These are phyloP conservation scores for Blastosporella zonata DNA, from an alignment of 1,284 basidiomycete species.

Conservation along the genomic window DNA sequence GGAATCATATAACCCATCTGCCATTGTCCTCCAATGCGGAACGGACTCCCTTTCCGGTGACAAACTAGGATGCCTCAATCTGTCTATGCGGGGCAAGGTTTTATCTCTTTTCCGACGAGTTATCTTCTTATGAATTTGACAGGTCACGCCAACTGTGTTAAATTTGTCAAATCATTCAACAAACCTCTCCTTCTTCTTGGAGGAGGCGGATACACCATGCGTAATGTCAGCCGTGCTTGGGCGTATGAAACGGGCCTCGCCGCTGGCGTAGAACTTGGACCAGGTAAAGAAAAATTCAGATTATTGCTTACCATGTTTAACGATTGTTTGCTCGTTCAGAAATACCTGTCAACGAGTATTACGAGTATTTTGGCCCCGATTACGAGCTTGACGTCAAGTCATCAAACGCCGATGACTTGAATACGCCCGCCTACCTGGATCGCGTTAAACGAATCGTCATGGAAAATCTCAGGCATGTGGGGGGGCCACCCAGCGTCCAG, in stretches of 20 bases:
- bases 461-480: slow-evolving; percentile 83
- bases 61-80: slow-evolving; percentile 93
- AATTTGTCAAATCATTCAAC: slow-evolving; percentile 96
- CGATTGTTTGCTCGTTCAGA: slow-evolving; percentile 44
- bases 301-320: not conserved
- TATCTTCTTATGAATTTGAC: slow-evolving; percentile 3
- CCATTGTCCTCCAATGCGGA: slow-evolving; percentile 96
- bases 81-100: slow-evolving; percentile 86
- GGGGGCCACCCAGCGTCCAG: slow-evolving; percentile 88
- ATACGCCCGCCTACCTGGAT: slow-evolving; percentile 90
- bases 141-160: slow-evolving; percentile 97
- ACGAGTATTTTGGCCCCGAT: slow-evolving; percentile 98
- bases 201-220: slow-evolving; percentile 98
- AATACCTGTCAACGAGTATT: slow-evolving; percentile 97
- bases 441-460: slow-evolving; percentile 91
- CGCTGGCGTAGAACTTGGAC: slow-evolving; percentile 89
- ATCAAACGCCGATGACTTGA: slow-evolving; percentile 96
- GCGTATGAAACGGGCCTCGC: slow-evolving; percentile 98
- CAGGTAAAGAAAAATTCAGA: slow-evolving; percentile 48
- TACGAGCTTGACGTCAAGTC: slow-evolving; percentile 96
- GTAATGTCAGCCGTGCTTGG: slow-evolving; percentile 96
- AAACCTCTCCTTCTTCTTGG: slow-evolving; percentile 91
- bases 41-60: slow-evolving; percentile 98
- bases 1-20: slow-evolving; percentile 93
- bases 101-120: not conserved